phyloP scores from a whole-genome alignment of 805 yeast genomes.

The Barnettozyma populi region DNA sequence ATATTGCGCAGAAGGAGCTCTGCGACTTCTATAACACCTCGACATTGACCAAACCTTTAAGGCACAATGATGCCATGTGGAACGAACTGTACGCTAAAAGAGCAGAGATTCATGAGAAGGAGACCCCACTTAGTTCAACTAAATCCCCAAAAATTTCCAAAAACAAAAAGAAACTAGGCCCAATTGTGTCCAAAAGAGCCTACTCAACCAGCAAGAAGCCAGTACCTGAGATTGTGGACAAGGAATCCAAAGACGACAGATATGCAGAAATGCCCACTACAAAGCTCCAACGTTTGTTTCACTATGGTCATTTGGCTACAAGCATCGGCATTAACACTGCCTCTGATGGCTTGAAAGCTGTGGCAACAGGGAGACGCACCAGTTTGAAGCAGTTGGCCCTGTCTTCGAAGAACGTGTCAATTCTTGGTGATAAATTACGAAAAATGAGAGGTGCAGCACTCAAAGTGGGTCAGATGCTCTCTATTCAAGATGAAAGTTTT shows the following conservation, averaged over 20 bases:
- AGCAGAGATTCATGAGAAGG: neutral
- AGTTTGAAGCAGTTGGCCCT: conserved; percentile 56
- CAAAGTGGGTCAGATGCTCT: conserved; percentile 93
- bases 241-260: conserved; percentile 36
- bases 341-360: conserved; percentile 65
- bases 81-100: conserved; percentile 5
- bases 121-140: conserved; percentile 2
- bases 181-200: conserved; percentile 8
- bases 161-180: conserved; percentile 1
- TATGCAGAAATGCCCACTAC: conserved; percentile 80
- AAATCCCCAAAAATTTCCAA: neutral
- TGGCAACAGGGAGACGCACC: conserved; percentile 48
- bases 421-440: conserved; percentile 81
- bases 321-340: conserved; percentile 84
- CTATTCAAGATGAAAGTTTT: conserved; percentile 86
- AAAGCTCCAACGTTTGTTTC: conserved; percentile 83
- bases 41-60: conserved; percentile 15
- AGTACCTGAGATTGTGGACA: conserved; percentile 12
- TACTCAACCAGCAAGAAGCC: conserved; percentile 10
- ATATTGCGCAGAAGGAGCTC: conserved; percentile 9
- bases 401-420: conserved; percentile 77
- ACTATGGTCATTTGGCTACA: conserved; percentile 90
- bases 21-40: conserved; percentile 21
- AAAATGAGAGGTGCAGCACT: conserved; percentile 99
- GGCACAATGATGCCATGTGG: conserved; percentile 24